These are phyloP conservation scores for Aegle marmelos DNA, from an alignment of 345 rosid species.

Conservation along the genomic window DNA sequence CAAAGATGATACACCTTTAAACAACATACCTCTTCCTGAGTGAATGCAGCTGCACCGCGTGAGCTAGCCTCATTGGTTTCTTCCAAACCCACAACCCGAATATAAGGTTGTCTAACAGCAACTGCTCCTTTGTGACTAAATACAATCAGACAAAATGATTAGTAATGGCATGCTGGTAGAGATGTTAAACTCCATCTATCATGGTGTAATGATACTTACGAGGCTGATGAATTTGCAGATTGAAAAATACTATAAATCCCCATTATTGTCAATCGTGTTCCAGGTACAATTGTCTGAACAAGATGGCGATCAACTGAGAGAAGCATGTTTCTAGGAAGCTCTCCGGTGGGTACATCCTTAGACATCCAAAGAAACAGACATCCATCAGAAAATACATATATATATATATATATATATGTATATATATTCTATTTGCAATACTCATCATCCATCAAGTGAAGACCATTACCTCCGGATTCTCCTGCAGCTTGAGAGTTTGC, in stretches of 20 bases:
- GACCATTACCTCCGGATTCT: slow-evolving; percentile 80
- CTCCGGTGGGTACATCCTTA: slow-evolving; percentile 98
- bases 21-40: slow-evolving; percentile 69
- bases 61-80: slow-evolving; percentile 75
- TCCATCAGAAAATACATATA: too few relatives aligned
- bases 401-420: too few relatives aligned
- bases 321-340: slow-evolving; percentile 98
- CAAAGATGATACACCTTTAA: neutral
- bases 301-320: slow-evolving; percentile 88
- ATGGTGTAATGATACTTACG: slow-evolving; percentile 42
- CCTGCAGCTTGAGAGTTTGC: slow-evolving; percentile 91
- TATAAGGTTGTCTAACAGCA: slow-evolving; percentile 90
- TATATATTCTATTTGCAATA: neutral
- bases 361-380: slow-evolving; percentile 14
- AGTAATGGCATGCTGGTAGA: neutral
- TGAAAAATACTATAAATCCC: slow-evolving; percentile 97
- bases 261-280: slow-evolving; percentile 83
- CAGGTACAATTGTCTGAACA: slow-evolving; percentile 90
- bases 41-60: slow-evolving; percentile 72
- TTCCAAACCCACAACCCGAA: slow-evolving; percentile 87
- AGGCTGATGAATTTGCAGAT: slow-evolving; percentile 64
- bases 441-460: neutral
- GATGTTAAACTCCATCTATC: neutral
- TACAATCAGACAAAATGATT: slow-evolving; percentile 1
- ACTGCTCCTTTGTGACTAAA: slow-evolving; percentile 91